A percentile compares a stretch with the other conserved stretches of the same genome.
phyloP scores from a whole-genome alignment of 108 stramenopile genomes.

The Nannochloropsis gaditana region DNA sequence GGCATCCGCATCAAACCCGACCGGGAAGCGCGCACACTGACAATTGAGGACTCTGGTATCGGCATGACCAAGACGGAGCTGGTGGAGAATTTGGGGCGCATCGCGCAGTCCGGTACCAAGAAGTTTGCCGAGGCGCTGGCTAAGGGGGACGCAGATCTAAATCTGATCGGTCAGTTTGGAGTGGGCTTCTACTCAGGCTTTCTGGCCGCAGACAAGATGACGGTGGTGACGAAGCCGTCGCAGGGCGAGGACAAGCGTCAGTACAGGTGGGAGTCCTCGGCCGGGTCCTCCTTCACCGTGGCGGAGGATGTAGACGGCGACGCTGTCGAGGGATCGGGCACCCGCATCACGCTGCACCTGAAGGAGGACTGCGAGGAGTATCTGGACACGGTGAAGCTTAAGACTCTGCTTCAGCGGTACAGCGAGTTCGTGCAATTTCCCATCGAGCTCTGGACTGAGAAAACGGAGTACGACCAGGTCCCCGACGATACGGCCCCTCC shows the following conservation, averaged over 20 bases:
- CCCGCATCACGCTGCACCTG: conserved; percentile 55
- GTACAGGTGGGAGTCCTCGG: conserved; percentile 52
- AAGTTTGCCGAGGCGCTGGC: conserved; percentile 63
- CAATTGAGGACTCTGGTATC: conserved; percentile 88
- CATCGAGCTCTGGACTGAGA: conserved; percentile 86
- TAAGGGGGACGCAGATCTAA: conserved; percentile 49
- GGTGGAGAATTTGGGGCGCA: conserved; percentile 86
- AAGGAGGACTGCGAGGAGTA: conserved; percentile 59
- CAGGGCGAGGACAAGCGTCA: conserved; percentile 36
- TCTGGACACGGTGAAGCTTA: conserved; percentile 54
- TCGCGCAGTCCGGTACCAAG: conserved; percentile 82
- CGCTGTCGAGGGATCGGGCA: conserved; percentile 51
- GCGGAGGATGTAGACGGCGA: conserved; percentile 38
- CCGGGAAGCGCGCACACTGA: conserved; percentile 61
- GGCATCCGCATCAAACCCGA: conserved; percentile 55
- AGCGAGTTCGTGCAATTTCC: conserved; percentile 94
- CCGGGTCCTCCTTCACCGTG: conserved; percentile 23
- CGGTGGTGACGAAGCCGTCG: conserved; percentile 39
- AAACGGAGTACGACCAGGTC: conserved; percentile 84
- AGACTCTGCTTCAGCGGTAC: conserved; percentile 55
- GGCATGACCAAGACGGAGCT: conserved; percentile 91
- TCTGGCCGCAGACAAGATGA: conserved; percentile 55
- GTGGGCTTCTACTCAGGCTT: conserved; percentile 60
- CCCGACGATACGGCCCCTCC: conserved; percentile 60
- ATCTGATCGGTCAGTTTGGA: conserved; percentile 57